Evolutionary conservation across 78 protist genomes (phyloP), one percentile per base, ranked within the genome.

Genomic region (Chrysochromulina parva): DNA sequence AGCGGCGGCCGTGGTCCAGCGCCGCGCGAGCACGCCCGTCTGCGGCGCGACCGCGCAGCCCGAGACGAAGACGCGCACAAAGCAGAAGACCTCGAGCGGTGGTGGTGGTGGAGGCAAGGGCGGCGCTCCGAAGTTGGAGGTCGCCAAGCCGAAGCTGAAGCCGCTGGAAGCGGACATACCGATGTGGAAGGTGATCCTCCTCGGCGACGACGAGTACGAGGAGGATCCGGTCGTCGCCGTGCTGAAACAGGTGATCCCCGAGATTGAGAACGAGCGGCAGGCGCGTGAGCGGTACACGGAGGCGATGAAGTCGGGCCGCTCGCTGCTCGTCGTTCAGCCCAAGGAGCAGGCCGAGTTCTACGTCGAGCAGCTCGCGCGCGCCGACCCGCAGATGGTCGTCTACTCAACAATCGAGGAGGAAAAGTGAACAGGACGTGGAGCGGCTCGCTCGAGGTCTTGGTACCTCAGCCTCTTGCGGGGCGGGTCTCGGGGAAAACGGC

Each of bases 181-280:
- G 38, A 74, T 50, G 84, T 50, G 57, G 57, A 74, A 74, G 84
- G 84, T 74, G 28, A 48, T 74, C 52, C 53, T 74, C 19, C 84
- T 74, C 58, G 84, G 84, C 55, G 84, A 74, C 55, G 84, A 74
- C 3, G 84, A 50, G 24, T 74, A 74, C 55, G 84, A 74, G 84
- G 84, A 74, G 55, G 84, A 74, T 19, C 84, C 84, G n/a, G 84
- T 74, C n/a, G 2, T 55, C 55, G 55, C 2, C 6, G 81, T 73
- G 55, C 4, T 47, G 11, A 24, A 14, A 13, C 28, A 47, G 26
- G 84, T 74, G 48, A 48, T 74, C 58, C 84, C 84, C 2, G 84
- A 74, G 10, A 0, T 74, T n/a, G 47, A 10, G 38, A 13, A 1
- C 11, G 47, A 50, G 2, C 47, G 58, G 38, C n/a, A 69, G 50